Evolutionary conservation across 768 basidiomycete genomes (phyloP), one percentile per base, ranked within the genome.

Genomic region (Boletus reticuloceps): DNA sequence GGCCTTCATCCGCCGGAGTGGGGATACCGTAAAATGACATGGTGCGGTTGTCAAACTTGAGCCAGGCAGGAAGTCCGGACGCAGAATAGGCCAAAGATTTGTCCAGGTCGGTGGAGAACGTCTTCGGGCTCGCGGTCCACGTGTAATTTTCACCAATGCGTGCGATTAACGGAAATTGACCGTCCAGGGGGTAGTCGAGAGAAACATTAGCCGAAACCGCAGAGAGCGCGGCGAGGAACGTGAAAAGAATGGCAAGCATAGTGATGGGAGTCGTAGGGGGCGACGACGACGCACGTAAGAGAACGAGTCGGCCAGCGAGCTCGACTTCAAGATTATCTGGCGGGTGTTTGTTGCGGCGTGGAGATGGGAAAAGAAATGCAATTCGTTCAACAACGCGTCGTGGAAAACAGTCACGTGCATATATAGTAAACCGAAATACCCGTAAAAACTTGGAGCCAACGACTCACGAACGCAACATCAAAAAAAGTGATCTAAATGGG

Each of bases 131-230:
- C 62, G 91, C 78, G 14, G 84, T 70, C 86, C 91, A 98, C 45
- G 77, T 75, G 69, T 82, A 98, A 42, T 77, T 74, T 51, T 80
- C 61, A 65, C 76, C 75, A 38, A 85, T 71, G 55, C 91, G 85
- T 20, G 91, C 93, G 56, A 97, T 82, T 41, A 79, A 77, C 19
- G 94, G 93, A 42, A 84, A 81, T 72, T 98, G 95, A 32, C 76
- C 75, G 57, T 82, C 77, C 39, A 92, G 74, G 29, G 89, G 83
- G 66, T 81, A 80, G 46, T 75, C 65, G 42, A 94, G 75, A 53
- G 68, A 73, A 41, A 82, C 75, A 53, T 81, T 74, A 58, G 79
- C 77, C 39, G 76, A 74, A 51, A 68, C 70, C 45, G 69, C 66
- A 47, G 74, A 66, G 58, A 69, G 66, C 58, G 77, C 65, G 60